Conservation (phyloP, 176 grass and related monocot species). For the Raddia distichophylla region DNA sequence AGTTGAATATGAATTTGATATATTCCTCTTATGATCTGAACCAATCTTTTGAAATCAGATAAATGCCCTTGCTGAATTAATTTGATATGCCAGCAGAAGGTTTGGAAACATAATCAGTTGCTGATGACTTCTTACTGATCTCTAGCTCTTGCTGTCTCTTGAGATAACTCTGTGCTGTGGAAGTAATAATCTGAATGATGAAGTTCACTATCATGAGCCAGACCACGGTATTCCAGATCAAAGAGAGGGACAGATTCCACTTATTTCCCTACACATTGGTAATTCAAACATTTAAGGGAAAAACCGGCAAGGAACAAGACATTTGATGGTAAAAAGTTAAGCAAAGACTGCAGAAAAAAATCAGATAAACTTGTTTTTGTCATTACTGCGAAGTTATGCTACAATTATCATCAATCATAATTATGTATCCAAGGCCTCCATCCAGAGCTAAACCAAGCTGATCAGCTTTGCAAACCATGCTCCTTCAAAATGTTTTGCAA, state of each 20-base stretch:
- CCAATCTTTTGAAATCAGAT: not conserved
- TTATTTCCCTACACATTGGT: constrained; percentile 57
- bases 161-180: constrained; percentile 80
- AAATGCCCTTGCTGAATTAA: constrained; percentile 19
- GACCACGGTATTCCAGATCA: constrained; percentile 84
- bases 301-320: not conserved
- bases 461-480: not conserved
- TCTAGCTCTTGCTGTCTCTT: constrained; percentile 79
- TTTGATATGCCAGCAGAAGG: constrained; percentile 35
- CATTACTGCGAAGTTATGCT: not conserved
- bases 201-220: constrained; percentile 88
- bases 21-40: not conserved
- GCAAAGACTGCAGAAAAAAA: not conserved
- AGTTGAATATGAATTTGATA: not conserved
- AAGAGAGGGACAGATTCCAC: constrained; percentile 75
- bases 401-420: not conserved
- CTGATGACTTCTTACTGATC: constrained; percentile 49
- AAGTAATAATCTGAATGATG: constrained; percentile 82
- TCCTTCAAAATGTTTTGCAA: not conserved
- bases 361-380: not conserved
- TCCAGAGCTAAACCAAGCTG: not conserved
- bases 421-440: not conserved
- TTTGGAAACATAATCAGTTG: constrained; percentile 31
- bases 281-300: constrained; percentile 20
- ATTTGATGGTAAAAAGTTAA: not conserved